phyloP scores from a whole-genome alignment of 2,329 filamentous ascomycete species.

The Elsinoe australis region DNA sequence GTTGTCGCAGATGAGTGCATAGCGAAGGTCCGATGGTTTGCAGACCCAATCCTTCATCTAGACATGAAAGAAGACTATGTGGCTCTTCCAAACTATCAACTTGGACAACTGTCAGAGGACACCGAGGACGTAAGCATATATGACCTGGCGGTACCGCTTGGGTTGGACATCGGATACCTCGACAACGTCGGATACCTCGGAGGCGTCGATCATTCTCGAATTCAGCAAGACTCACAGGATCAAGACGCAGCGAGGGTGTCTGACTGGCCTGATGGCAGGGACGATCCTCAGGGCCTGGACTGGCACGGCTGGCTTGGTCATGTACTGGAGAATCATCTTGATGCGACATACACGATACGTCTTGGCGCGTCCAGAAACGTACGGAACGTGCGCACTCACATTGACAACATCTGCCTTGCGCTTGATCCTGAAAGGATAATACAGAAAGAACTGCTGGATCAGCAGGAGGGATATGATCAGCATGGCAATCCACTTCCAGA shows the following conservation, averaged over 20 bases:
- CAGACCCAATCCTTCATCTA: constrained; percentile 8
- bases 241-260: no score
- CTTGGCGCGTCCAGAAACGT: not conserved
- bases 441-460: constrained; percentile 2
- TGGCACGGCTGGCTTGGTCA: constrained; percentile 10
- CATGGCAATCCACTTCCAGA: not conserved
- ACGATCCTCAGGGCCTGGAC: not conserved
- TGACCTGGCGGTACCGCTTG: constrained; percentile 5
- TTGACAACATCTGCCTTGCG: constrained; percentile 9
- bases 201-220: not conserved
- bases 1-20: constrained; percentile 51
- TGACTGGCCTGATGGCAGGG: not conserved
- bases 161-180: constrained; percentile 4
- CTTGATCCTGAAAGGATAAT: constrained; percentile 5
- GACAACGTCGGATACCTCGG: constrained; percentile 3
- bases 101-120: not conserved
- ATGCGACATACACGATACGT: constrained; percentile 10
- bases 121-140: constrained; percentile 10
- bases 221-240: no score
- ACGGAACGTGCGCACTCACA: constrained; percentile 2
- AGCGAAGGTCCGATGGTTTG: constrained; percentile 49
- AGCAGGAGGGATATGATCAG: not conserved
- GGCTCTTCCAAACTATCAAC: not conserved
- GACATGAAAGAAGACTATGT: constrained; percentile 1
- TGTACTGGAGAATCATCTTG: constrained; percentile 8